Base-by-base conservation (phyloP, 108 stramenopile species). In the Fistulifera pelliculosa region DNA sequence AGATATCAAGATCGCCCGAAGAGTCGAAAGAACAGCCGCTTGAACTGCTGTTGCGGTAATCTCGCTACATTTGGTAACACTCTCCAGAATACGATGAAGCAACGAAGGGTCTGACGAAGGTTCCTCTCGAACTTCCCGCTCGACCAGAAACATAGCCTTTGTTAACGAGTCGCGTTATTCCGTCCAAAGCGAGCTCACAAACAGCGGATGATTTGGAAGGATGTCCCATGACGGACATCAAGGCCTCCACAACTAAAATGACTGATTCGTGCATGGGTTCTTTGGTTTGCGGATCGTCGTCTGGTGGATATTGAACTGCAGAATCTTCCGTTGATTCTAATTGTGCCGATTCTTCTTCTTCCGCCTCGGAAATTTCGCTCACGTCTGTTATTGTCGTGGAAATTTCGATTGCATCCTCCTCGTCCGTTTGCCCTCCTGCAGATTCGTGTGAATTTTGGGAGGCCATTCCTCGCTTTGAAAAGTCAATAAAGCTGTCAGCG, bases 241-340 rank as follows among this genome's bases (percentile, higher is more conserved):
- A 69, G 0, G 73, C 72, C 27, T 74, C 79, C 0, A 67, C 7
- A 2, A 60, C 47, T 17, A 31, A 21, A 5, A 22, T 27, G 21
- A 90, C 56, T 8, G 81, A 64, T 19, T 68, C 65, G 56, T 83
- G 79, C 74, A 85, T 77, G 21, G 68, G 74, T 68, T 82, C 70
- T n/a, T 47, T 49, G 5, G 74, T 58, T 22, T 52, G 35, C 22
- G 64, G 60, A 52, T 75, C 68, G 31, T 40, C 24, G 19, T 45
- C 45, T 21, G 31, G 16, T 1, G 58, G 35, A 11, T 16, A 52
- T 17, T 31, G 1, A 40, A 41, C 28, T 19, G 13, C 7, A 40
- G 28, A 44, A 21, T 1, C 6, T 28, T 31, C 27, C 27, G 27
- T 28, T 1, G 51, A 38, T 23, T 23, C 47, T 11, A 53, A n/a